These are phyloP conservation scores for Gryganskiella cystojenkinii DNA, from an alignment of 192 early-diverging fungal species.

Conservation along the genomic window DNA sequence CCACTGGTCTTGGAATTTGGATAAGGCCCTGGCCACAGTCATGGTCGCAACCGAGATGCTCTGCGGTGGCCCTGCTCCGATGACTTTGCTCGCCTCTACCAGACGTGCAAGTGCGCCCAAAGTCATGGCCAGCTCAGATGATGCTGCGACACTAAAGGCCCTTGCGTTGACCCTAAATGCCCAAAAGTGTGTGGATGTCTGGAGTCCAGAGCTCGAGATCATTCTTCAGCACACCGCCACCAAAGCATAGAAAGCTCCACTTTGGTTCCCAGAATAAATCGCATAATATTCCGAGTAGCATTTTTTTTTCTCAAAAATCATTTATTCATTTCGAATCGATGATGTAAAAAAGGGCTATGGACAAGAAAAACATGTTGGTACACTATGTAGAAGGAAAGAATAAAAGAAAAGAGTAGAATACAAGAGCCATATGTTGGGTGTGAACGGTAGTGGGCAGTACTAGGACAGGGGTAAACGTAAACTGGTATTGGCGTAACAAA, in stretches of 20 bases:
- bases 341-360: too few relatives aligned
- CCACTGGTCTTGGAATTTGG: slow-evolving; percentile 44
- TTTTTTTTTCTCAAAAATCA: too few relatives aligned
- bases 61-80: slow-evolving; percentile 18
- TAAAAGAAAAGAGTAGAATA: too few relatives aligned
- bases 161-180: slow-evolving; percentile 12
- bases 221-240: slow-evolving; percentile 25
- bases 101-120: too few relatives aligned
- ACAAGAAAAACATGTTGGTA: too few relatives aligned
- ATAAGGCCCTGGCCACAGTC: slow-evolving; percentile 30
- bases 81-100: neutral
- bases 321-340: too few relatives aligned
- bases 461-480: too few relatives aligned
- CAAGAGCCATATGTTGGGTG: too few relatives aligned
- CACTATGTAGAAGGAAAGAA: too few relatives aligned
- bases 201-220: slow-evolving; percentile 21
- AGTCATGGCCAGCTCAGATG: neutral
- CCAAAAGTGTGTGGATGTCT: slow-evolving; percentile 26
- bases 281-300: too few relatives aligned
- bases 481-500: too few relatives aligned
- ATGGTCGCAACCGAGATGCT: slow-evolving; percentile 42
- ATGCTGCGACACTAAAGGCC: neutral
- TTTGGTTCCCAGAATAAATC: neutral
- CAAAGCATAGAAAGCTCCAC: neutral
- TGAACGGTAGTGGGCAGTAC: too few relatives aligned